Evolutionary conservation across 805 yeast species (phyloP), one percentile per base, ranked within the genome.

Genomic region (Candida coquimbonensis): DNA sequence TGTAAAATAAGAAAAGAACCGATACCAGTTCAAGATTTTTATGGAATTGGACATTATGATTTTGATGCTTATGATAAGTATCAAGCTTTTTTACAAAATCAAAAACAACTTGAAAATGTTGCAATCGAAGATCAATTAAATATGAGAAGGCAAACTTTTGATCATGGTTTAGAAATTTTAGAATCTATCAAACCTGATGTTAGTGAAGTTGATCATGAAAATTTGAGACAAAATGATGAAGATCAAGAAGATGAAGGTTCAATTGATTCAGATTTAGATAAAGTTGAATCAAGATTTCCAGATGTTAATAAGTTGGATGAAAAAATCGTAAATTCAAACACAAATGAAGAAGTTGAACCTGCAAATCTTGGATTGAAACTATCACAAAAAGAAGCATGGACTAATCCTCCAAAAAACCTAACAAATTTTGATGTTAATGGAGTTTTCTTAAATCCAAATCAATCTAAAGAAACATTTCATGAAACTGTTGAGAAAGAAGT

Each of bases 1-100:
- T 80, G 83, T 61, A 66, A 78, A 39, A 68, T 89, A 62, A 65
- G 79, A 43, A 78, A 78, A 32, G 69, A 77, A 47, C 48, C 51
- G 43, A 68, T 73, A 17, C 82, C 84, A 2, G 66, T 78, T 29
- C 52, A 57, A 37, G 75, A 72, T 43, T 59, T 59, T 32, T 69
- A 64, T 42, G 71, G 68, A 5, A 48, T 55, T 39, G 87, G 83
- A n/a, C 69, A 74, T 3, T 79, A 77, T 55, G 69, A 78, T 53
- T 79, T 77, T 60, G 75, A 73, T 13, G 77, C 74, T n/a, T 74
- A 77, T 49, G 71, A 73, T 33, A 69, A 67, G 39, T 77, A 74
- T 52, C 84, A 78, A 19, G 50, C 50, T 27, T 51, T 48, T 32
- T 5, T 51, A 14, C 49, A 54, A 21, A 48, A 54, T 4, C 54